Conservation (phyloP, 164 flowering plant genomes). For the Sextonia rubra region DNA sequence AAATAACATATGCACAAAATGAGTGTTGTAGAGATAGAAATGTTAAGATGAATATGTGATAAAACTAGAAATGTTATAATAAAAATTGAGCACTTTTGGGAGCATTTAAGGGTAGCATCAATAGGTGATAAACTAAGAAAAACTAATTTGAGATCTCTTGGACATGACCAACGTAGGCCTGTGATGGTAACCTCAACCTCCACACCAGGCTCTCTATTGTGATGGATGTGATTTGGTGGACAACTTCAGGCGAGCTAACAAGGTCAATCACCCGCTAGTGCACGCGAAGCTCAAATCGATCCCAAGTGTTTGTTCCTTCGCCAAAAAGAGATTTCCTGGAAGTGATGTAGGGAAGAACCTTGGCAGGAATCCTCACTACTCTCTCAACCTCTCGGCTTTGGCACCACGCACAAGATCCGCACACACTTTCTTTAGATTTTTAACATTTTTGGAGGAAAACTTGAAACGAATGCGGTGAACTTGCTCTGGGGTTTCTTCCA, state of each 20-base stretch:
- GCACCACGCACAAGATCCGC: slow-evolving; percentile 86
- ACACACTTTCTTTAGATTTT: slow-evolving; percentile 61
- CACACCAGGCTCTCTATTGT: slow-evolving; percentile 11
- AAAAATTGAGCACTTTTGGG: too few species aligned
- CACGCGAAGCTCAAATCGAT: slow-evolving; percentile 5
- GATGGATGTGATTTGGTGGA: slow-evolving; percentile 9
- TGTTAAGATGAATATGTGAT: too few species aligned
- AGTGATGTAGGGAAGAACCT: slow-evolving; percentile 78
- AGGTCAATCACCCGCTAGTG: slow-evolving; percentile 10
- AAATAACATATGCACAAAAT: too few species aligned
- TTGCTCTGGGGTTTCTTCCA: slow-evolving; percentile 33
- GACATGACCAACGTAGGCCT: too few species aligned
- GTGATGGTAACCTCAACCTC: too few species aligned
- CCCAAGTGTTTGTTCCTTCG: slow-evolving; percentile 49
- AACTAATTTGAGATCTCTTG: too few species aligned
- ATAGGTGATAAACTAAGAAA: too few species aligned
- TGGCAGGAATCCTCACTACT: slow-evolving; percentile 92
- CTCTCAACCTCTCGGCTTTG: slow-evolving; percentile 75
- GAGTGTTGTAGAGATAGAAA: too few species aligned
- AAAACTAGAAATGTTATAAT: too few species aligned
- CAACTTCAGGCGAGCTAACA: slow-evolving; percentile 10
- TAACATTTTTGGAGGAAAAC: slow-evolving; percentile 41
- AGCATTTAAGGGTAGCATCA: too few species aligned
- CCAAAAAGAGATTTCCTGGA: slow-evolving; percentile 97
- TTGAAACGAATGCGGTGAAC: slow-evolving; percentile 36